Evolutionary conservation across 805 yeast genomes (phyloP).

Genomic region (Komagataella kurtzmanii): DNA sequence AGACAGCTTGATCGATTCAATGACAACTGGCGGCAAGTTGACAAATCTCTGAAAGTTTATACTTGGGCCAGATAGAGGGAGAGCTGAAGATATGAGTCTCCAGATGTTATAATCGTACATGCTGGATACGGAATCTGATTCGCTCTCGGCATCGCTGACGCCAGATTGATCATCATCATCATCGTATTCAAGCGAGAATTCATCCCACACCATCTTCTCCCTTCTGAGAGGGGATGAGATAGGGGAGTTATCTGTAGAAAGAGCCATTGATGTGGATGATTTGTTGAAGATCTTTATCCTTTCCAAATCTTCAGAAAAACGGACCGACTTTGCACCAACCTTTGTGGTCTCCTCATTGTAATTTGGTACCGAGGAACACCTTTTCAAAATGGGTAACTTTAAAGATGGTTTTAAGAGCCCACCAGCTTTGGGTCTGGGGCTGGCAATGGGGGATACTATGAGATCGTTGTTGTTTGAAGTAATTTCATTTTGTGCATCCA

Average conservation of each 20-base stretch:
- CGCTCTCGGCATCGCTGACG: conserved; percentile 9
- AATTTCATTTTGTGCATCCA: not conserved
- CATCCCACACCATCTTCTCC: conserved; percentile 11
- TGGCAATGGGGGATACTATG: not conserved
- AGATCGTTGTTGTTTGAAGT: not conserved
- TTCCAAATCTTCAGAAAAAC: conserved; percentile 49
- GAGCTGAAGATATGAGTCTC: conserved; percentile 2
- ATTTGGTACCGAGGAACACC: conserved; percentile 36
- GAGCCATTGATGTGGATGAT: conserved; percentile 45
- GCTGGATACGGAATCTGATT: not conserved
- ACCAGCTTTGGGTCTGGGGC: conserved; percentile 36
- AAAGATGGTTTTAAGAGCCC: conserved; percentile 33
- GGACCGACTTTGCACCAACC: conserved; percentile 34
- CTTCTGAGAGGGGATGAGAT: conserved; percentile 10
- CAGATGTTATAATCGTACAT: conserved; percentile 3
- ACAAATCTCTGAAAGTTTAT: not conserved
- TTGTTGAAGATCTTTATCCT: conserved; percentile 55
- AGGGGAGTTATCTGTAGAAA: conserved; percentile 46
- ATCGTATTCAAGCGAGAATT: conserved; percentile 4
- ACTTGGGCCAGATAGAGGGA: not conserved
- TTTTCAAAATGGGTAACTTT: conserved; percentile 26
- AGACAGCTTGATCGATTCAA: conserved; percentile 23
- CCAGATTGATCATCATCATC: conserved; percentile 14
- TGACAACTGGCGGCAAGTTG: conserved; percentile 13
- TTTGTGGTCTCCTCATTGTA: not conserved